Evolutionary conservation across 371 early-diverging fungal genomes (phyloP), one percentile per base, ranked within the genome.

Genomic region (Syncephalastrum racemosum): DNA sequence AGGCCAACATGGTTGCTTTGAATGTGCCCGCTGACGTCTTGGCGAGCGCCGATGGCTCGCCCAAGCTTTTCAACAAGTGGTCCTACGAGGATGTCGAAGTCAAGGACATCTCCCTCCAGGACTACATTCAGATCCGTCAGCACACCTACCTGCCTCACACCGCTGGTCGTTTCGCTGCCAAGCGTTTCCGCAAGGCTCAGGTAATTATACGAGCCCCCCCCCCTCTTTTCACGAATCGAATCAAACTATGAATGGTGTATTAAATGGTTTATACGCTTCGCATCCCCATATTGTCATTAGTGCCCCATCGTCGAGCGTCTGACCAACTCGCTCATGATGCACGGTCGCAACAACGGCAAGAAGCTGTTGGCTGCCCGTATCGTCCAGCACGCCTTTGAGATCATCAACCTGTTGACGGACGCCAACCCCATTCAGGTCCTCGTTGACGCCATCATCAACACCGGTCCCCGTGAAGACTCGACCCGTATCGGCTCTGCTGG

Each of bases 291-390:
- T 16, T 41, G 0, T 41, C 41, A 8, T 31, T 71, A 93, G 91
- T 98, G 99, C 87, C 99, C 99, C 63, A 92, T 99, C 63, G 96
- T 98, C 61, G 99, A 99, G 89, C 94, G 99, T 82, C 89, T 99
- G 70, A 95, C 96, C 84, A 98, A 97, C 92, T 94, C 97, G 61
- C 86, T 99, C 64, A 99, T 99, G 99, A 99, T 98, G 95, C 95
- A 98, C 89, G 99, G 99, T 68, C 97, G 99, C 79, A 99, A 99
- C 94, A 99, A 96, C 90, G 99, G 99, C 70, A 99, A 99, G 93
- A 99, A 99, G 89, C 85, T 96, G 66, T 91, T 99, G 92, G 97
- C 99, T 71, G 92, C 92, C 66, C 96, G 97, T 73, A 96, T 98
- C 71, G 92, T 99, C 75, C 95, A 97, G 88, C 97, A 99, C 86